Conservation (phyloP, 179 eudicot genomes). For the Carnegiea gigantea region DNA sequence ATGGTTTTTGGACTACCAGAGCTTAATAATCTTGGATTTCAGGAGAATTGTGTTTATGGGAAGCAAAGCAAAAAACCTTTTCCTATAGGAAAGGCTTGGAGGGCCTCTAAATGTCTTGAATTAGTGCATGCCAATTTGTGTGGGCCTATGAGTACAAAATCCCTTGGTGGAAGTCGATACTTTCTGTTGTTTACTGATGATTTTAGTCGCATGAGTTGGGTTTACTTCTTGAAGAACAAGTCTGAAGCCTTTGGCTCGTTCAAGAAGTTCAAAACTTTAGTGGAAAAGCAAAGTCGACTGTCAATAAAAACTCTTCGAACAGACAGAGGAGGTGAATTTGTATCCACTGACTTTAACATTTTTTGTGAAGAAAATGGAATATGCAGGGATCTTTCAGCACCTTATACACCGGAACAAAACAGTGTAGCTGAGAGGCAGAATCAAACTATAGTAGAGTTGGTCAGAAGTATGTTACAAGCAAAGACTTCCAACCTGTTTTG, state of each 20-base stretch:
- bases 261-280: background rate
- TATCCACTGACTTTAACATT: conserved; percentile 10
- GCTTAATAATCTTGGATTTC: background rate
- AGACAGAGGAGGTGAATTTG: conserved; percentile 29
- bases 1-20: conserved; percentile 23
- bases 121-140: background rate
- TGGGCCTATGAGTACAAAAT: background rate
- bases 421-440: background rate
- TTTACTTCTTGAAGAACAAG: background rate
- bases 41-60: conserved; percentile 22
- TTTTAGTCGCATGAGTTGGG: background rate
- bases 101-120: no score
- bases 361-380: conserved; percentile 18
- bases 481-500: background rate
- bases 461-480: background rate
- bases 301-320: conserved; percentile 12
- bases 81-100: conserved; percentile 1
- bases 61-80: conserved; percentile 13
- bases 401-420: background rate
- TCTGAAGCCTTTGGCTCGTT: background rate
- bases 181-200: background rate
- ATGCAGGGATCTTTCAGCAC: conserved; percentile 14
- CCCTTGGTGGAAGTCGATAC: background rate
- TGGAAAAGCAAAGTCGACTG: background rate
- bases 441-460: background rate